phyloP scores from a whole-genome alignment of 306 rosid species.

The Urtica urens region DNA sequence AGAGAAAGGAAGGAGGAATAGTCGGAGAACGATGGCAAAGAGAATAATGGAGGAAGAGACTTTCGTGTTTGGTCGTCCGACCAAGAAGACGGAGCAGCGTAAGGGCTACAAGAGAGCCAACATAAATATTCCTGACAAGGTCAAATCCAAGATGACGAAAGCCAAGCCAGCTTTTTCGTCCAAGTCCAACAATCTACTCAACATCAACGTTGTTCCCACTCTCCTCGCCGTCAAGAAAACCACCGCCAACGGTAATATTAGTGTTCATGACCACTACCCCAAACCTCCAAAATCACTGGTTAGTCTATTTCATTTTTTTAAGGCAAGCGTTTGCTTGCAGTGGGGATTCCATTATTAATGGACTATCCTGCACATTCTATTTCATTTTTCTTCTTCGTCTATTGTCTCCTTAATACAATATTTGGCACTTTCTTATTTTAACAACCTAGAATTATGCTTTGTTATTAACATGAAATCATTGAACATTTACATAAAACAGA shows the following conservation, averaged over 20 bases:
- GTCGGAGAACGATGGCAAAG: conserved; percentile 13
- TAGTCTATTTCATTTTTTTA: neutral
- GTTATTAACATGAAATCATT: too few relatives aligned
- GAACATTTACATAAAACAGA: too few relatives aligned
- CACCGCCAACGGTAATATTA: conserved; percentile 16
- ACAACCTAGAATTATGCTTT: too few relatives aligned
- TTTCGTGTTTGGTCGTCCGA: conserved; percentile 40
- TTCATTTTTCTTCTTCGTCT: too few relatives aligned
- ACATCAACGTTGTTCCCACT: conserved; percentile 35
- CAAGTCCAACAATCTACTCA: conserved; percentile 39
- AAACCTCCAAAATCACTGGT: too few relatives aligned
- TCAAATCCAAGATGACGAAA: too few relatives aligned
- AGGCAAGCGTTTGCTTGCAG: too few relatives aligned
- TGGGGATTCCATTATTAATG: too few relatives aligned
- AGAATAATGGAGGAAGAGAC: conserved; percentile 57
- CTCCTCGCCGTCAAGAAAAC: conserved; percentile 29
- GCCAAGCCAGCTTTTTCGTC: conserved; percentile 40
- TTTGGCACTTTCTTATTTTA: too few relatives aligned
- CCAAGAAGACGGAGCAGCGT: neutral
- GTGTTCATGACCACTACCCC: neutral
- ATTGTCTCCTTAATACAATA: too few relatives aligned
- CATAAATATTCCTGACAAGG: conserved; percentile 20
- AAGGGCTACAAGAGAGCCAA: conserved; percentile 11
- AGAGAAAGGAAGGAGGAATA: neutral
- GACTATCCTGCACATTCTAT: too few relatives aligned